phyloP scores from a whole-genome alignment of 164 flowering plant species.

The Vitis vinifera region DNA sequence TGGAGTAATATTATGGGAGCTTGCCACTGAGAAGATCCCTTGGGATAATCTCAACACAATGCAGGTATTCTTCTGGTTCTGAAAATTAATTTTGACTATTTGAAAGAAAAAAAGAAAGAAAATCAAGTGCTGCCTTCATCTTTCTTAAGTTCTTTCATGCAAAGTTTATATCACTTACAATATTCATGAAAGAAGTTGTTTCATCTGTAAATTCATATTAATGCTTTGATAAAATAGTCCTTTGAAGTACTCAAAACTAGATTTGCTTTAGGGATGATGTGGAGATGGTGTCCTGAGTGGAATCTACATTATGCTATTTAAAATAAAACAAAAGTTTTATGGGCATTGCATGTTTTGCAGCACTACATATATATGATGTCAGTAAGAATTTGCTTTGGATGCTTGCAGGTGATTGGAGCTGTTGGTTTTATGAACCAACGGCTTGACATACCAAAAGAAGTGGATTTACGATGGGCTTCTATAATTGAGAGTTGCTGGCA shows the following conservation, averaged over 20 bases:
- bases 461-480: constrained; percentile 77
- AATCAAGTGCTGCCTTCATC: not conserved
- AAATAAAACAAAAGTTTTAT: not conserved
- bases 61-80: constrained; percentile 62
- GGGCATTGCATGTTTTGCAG: not conserved
- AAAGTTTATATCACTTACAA: too few relatives aligned
- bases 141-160: not conserved
- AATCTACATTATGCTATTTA: not conserved
- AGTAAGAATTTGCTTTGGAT: constrained; percentile 7
- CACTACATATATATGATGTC: too few relatives aligned
- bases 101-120: not conserved
- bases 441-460: constrained; percentile 80
- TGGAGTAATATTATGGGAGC: constrained; percentile 96
- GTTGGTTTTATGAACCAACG: constrained; percentile 97
- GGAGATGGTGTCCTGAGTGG: not conserved
- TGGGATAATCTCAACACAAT: constrained; percentile 94
- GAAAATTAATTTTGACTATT: not conserved
- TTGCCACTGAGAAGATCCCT: constrained; percentile 92
- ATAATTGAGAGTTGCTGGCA: constrained; percentile 94
- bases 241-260: not conserved
- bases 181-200: not conserved
- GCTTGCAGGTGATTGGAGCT: constrained; percentile 84
- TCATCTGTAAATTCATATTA: not conserved
- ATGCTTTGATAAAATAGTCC: not conserved
- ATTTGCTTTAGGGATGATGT: not conserved